Base-by-base conservation (phyloP, 1,284 basidiomycete species). In the Malassezia yamatoensis region DNA sequence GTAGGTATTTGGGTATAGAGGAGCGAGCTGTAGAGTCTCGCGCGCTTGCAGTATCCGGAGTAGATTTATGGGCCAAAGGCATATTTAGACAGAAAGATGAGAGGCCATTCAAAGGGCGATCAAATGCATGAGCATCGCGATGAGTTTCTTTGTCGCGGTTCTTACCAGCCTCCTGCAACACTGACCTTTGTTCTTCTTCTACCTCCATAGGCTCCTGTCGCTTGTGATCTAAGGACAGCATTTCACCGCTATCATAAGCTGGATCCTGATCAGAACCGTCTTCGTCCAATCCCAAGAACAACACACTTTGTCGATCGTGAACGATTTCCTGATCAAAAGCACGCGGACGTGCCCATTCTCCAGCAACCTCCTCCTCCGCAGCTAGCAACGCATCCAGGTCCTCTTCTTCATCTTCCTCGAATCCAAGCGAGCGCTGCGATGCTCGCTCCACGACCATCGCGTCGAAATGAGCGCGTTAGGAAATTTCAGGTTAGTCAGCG, bases 1-100 rank as follows among this genome's bases (percentile, higher is more conserved):
- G 70, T 13, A 73, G 67, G 42, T 69, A 71, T 51, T 66, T 66
- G 34, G 68, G 68, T 7, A 69, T 50, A 39, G 39, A 46, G 21
- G 40, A 32, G 9, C 24, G 24, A 29, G 2, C 9, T 36, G 24
- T 29, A 29, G 24, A 29, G 24, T 29, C 24, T 29, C 24, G 24
- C 24, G 24, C 7, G 7, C 7, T 29, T 4, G 24, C 4, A 29
- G 7, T 3, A 29, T 29, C 3, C 7, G 24, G 7, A 29, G 3
- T 7, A 29, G 24, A 4, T 29, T 29, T 7, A 29, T 4, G 24
- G 24, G 7, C 24, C 24, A 7, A 29, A 29, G 24, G 24, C 24
- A 7, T 29, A 29, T 29, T 29, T 29, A 29, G 24, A 7, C 24
- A 29, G 24, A 29, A 29, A 7, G 24, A 29, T 29, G 24, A 7